A percentile compares a stretch with the other conserved stretches of the same genome.
Evolutionary conservation across 2,329 filamentous ascomycete species (phyloP).

Genomic region (Cladosporium austrohemisphaericum): DNA sequence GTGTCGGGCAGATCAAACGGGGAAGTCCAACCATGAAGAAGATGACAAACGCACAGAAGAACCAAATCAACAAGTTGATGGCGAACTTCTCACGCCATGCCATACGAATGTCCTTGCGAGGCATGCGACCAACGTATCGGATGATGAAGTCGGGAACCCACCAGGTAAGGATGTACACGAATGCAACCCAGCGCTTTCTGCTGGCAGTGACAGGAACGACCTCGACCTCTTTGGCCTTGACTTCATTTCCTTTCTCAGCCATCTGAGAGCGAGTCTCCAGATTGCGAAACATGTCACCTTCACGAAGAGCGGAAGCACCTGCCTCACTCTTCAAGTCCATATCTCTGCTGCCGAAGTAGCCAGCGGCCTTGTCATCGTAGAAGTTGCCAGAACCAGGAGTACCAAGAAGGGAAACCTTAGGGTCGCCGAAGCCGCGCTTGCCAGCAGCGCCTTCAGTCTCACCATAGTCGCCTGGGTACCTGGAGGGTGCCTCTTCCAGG

Average conservation of each 20-base stretch:
- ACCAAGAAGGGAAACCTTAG: constrained; percentile 54
- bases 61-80: constrained; percentile 97
- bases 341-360: constrained; percentile 78
- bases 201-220: constrained; percentile 71
- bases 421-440: constrained; percentile 55
- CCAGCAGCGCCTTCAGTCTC: constrained; percentile 58
- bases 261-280: constrained; percentile 90
- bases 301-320: constrained; percentile 83
- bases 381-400: constrained; percentile 57
- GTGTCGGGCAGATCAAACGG: constrained; percentile 80
- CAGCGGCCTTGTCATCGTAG: constrained; percentile 70
- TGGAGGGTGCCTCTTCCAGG: constrained; percentile 52
- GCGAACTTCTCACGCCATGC: constrained; percentile 97
- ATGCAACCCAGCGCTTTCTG: constrained; percentile 84
- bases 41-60: constrained; percentile 68
- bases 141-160: constrained; percentile 83
- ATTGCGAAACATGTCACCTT: constrained; percentile 97
- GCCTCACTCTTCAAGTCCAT: constrained; percentile 85
- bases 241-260: constrained; percentile 90
- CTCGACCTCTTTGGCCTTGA: constrained; percentile 85
- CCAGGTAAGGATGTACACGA: constrained; percentile 82
- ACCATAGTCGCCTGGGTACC: constrained; percentile 51
- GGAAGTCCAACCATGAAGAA: constrained; percentile 94
- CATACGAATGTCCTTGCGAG: constrained; percentile 83
- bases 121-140: constrained; percentile 73